Evolutionary conservation across 495 filamentous ascomycete species (phyloP).

Genomic region (Penicillium silybi): DNA sequence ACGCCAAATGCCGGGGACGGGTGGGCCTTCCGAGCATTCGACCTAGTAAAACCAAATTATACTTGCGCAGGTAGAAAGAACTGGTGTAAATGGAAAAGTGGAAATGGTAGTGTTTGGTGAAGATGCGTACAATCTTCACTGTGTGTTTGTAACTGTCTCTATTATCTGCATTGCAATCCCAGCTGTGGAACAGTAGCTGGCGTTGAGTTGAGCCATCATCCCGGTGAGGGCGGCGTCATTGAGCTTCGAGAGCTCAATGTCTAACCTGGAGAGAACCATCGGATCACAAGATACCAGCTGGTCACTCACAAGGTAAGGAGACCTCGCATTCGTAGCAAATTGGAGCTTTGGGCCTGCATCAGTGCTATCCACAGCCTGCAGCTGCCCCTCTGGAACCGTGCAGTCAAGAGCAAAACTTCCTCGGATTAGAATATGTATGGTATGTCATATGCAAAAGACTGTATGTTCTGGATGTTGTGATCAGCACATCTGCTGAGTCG

Average conservation of each 20-base stretch:
- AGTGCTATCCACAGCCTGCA: constrained; percentile 5
- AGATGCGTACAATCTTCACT: not conserved
- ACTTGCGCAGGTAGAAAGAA: not conserved
- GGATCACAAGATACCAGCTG: constrained; percentile 1
- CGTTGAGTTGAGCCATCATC: constrained; percentile 8
- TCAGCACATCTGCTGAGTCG: constrained; percentile 31
- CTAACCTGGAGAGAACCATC: not conserved
- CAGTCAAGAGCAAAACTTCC: not conserved
- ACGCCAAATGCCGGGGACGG: constrained; percentile 3
- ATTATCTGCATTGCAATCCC: constrained; percentile 14
- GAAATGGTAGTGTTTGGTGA: not conserved
- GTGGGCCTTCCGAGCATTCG: not conserved
- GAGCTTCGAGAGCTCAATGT: not conserved
- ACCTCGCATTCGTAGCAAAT: not conserved
- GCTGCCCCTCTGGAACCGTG: not conserved
- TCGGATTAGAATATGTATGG: constrained; percentile 2
- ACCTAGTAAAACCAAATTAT: not conserved
- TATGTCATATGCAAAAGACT: not conserved
- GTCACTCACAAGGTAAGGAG: not conserved
- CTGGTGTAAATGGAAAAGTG: not conserved
- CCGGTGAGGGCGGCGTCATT: not conserved
- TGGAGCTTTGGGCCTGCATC: constrained; percentile 11
- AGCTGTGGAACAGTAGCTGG: constrained; percentile 17
- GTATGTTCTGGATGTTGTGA: not conserved
- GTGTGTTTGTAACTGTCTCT: not conserved